phyloP scores from a whole-genome alignment of 495 filamentous ascomycete genomes.

The Sabuloglossum arenarium region DNA sequence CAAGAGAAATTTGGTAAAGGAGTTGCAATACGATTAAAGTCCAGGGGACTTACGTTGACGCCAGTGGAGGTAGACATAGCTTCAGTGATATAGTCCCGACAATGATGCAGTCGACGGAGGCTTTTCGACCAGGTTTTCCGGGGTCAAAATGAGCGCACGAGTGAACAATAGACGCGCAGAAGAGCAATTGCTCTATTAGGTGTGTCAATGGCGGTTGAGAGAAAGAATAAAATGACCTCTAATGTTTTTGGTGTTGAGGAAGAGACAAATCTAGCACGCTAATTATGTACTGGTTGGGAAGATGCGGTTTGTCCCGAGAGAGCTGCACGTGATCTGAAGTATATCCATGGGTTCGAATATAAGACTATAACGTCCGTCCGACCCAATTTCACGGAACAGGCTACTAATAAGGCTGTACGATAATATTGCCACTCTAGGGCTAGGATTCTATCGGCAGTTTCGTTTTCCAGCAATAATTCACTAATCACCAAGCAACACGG shows the following conservation, averaged over 20 bases:
- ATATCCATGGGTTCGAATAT: too few relatives aligned
- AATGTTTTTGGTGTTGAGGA: background rate
- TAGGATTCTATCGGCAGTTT: too few relatives aligned
- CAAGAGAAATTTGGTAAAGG: constrained; percentile 5
- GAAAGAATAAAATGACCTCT: background rate
- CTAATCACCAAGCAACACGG: background rate
- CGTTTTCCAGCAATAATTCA: background rate
- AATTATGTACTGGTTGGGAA: background rate
- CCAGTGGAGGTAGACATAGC: constrained; percentile 33
- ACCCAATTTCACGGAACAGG: too few relatives aligned
- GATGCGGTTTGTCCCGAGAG: background rate
- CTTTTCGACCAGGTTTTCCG: background rate
- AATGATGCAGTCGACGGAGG: background rate
- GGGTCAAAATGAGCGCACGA: background rate
- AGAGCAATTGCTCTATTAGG: background rate
- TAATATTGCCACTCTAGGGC: too few relatives aligned
- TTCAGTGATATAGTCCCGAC: constrained; percentile 4
- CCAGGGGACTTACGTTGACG: constrained; percentile 32
- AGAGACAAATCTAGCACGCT: background rate
- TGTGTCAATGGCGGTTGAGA: background rate
- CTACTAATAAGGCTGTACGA: too few relatives aligned
- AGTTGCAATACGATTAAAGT: background rate
- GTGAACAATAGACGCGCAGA: background rate
- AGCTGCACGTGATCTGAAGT: background rate
- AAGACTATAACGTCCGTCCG: too few relatives aligned